Base-by-base conservation (phyloP, 1,284 basidiomycete genomes). In the Trichosporon sp. region DNA sequence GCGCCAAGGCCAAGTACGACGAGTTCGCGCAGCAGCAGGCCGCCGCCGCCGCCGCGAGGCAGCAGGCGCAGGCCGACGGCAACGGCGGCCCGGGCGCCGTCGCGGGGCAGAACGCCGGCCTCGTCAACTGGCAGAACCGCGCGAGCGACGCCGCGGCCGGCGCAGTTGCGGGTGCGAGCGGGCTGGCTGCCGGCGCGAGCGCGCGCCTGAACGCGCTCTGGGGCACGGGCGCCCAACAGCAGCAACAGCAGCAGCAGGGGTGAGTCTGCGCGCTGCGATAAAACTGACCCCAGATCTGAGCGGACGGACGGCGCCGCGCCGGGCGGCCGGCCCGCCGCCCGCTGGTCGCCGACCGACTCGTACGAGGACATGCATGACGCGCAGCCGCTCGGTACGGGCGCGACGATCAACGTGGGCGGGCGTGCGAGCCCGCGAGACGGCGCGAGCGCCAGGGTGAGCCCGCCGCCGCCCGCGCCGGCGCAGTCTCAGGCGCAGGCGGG, bases 261-360 rank as follows among this genome's bases (percentile, higher is more conserved):
- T 60, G 56, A 60, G 56, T 60, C n/a, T n/a, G 2, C 8, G 3
- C n/a, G 6, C 1, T 13, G 27, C 13, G 53, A 13, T 1, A 5
- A 3, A 60, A 18, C 29, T 29, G 23, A 29, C 18, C 18, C 7
- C 56, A 60, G 56, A n/a, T 29, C 56, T 13, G 56, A 60, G 12
- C 56, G 56, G 15, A 60, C 56, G 18, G 29, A 32, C 27, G n/a
- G 27, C 27, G 21, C 56, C 5, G n/a, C 29, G 5, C 56, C 44
- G 38, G 12, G 29, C 13, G 42, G 29, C 42, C 64, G 29, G 62
- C n/a, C 27, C 66, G 51, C 47, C 60, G 72, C 73, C 27, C 69
- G 81, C 53, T 83, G 82, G 82, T 75, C 78, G 62, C 82, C 82
- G 1, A 74, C 76, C 0, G 81, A 83, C 68, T 67, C 75, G 8